A percentile compares a stretch with the other conserved stretches of the same genome.
Conservation (phyloP, 495 filamentous ascomycete genomes). For the Daldinia grandis region DNA sequence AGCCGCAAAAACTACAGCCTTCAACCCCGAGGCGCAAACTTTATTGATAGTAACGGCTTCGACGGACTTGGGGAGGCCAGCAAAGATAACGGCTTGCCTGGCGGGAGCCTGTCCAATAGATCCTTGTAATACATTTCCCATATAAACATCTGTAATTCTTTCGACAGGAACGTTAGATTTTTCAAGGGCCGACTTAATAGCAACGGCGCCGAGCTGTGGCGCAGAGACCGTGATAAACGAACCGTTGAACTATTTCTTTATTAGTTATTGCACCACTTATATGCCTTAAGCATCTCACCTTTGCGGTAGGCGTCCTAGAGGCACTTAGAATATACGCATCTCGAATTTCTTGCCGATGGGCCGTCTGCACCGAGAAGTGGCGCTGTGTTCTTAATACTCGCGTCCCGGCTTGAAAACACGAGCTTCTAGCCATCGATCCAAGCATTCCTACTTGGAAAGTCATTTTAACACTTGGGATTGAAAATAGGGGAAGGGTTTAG, state of each 20-base stretch:
- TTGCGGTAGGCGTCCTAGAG: constrained; percentile 85
- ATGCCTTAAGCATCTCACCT: constrained; percentile 59
- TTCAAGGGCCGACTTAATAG: constrained; percentile 85
- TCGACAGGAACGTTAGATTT: constrained; percentile 81
- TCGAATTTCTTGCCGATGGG: constrained; percentile 71
- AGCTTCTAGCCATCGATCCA: constrained; percentile 18
- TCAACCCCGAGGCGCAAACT: constrained; percentile 93
- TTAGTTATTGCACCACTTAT: constrained; percentile 21
- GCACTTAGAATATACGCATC: constrained; percentile 93
- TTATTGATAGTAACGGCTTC: constrained; percentile 96
- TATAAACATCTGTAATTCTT: constrained; percentile 89
- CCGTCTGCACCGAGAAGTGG: constrained; percentile 71
- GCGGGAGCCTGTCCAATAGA: constrained; percentile 88
- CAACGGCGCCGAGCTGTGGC: constrained; percentile 82
- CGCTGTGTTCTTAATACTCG: constrained; percentile 55
- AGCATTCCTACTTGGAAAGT: constrained; percentile 12
- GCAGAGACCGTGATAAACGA: constrained; percentile 83
- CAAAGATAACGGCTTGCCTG: constrained; percentile 86
- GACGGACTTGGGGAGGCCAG: constrained; percentile 78
- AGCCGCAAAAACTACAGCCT: constrained; percentile 88
- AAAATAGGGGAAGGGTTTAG: background rate
- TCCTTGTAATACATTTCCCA: constrained; percentile 95
- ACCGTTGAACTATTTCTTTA: constrained; percentile 82
- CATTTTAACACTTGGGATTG: constrained; percentile 13
- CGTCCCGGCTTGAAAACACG: constrained; percentile 18